Evolutionary conservation across 1,284 basidiomycete genomes (phyloP), one percentile per base, ranked within the genome.

Genomic region (Gymnopus androsaceus): DNA sequence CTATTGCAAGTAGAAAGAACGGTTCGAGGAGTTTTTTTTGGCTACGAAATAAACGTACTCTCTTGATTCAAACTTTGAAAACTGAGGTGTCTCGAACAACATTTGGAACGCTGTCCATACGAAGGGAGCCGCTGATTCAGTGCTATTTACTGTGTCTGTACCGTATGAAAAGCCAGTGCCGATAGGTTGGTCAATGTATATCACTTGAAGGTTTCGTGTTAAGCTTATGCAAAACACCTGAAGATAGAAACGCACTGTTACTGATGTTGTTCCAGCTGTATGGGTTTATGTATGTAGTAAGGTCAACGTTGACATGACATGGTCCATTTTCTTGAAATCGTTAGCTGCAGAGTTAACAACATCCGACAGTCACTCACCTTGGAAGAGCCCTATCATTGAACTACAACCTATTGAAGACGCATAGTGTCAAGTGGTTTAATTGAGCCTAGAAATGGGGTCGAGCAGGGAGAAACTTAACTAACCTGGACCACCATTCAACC

Each of bases 131-230:
- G 72, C 70, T 23, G 74, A 51, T 30, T 73, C 67, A 11, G 78
- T 80, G 63, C 75, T 80, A 56, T 78, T 79, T 19, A 75, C 76
- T 0, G 76, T 74, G 54, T 82, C 78, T 0, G 68, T 77, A 3
- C 85, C 85, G 55, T 79, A 82, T 4, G 84, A 87, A 66, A 87
- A 87, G 2, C 85, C 85, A 4, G 84, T 82, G 0, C 83, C 84
- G 51, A 88, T 84, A 1, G 88, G 88, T 67, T 91, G 88, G 66
- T 90, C 88, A 50, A 90, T 83, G 64, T 88, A 90, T 45, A 91
- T 83, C 67, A 87, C 84, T 87, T 54, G 7, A 11, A 48, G n/a
- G 23, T 7, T 19, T 8, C 21, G n/a, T 12, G 21, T 17, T 19
- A 38, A 8, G 21, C 1, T 49, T 21, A 6, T 4, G 23, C 17